These are phyloP conservation scores for Pestalotiopsis sp. DNA, from an alignment of 2,329 filamentous ascomycete genomes.

Conservation along the genomic window DNA sequence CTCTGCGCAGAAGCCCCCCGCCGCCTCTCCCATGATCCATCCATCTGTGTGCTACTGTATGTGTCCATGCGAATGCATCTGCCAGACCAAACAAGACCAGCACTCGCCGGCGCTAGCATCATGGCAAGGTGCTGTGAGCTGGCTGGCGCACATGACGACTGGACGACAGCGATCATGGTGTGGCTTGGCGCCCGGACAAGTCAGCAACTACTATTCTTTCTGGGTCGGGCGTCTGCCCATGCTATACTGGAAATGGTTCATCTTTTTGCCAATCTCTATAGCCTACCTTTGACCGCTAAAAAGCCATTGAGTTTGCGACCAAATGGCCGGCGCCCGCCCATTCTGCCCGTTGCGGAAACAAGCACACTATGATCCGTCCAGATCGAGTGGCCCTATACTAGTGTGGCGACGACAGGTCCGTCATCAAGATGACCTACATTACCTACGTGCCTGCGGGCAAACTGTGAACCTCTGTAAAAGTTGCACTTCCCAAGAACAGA, in stretches of 20 bases:
- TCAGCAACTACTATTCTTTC: neutral
- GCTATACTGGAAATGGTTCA: neutral
- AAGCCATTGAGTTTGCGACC: neutral
- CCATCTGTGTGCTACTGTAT: neutral
- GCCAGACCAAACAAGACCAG: neutral
- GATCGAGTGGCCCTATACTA: neutral
- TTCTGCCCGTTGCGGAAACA: neutral
- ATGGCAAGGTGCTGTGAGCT: neutral
- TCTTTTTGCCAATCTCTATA: neutral
- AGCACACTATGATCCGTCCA: neutral
- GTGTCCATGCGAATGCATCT: neutral
- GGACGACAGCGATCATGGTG: neutral
- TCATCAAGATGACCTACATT: neutral
- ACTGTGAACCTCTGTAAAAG: too few species aligned
- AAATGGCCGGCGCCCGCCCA: neutral
- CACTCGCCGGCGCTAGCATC: neutral
- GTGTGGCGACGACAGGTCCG: neutral
- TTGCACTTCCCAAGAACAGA: neutral
- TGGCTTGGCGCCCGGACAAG: neutral
- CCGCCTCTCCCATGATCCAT: neutral
- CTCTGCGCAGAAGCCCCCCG: too few species aligned
- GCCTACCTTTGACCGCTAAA: neutral
- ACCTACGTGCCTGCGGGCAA: too few species aligned
- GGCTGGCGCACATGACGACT: neutral
- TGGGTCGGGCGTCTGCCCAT: neutral